These are phyloP conservation scores for Tetragonia tetragonoides DNA, from an alignment of 148 eudicot species.

Conservation along the genomic window DNA sequence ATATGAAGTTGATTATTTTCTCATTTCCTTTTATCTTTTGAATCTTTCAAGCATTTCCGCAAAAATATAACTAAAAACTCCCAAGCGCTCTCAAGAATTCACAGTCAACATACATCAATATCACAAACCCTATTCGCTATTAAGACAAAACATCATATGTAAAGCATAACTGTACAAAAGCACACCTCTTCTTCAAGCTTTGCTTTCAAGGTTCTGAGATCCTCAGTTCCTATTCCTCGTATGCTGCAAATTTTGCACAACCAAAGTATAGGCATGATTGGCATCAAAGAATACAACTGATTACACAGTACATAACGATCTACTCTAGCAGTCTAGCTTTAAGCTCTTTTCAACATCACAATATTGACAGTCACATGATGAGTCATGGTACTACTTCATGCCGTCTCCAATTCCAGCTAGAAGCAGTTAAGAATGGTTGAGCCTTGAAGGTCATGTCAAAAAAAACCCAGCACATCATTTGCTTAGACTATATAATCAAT, in stretches of 20 bases:
- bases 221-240: slow-evolving; percentile 61
- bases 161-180: slow-evolving; percentile 3
- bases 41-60: too few relatives aligned
- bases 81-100: background rate
- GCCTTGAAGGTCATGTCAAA: background rate
- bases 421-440: background rate
- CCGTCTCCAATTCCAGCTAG: background rate
- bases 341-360: background rate
- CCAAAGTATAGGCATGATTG: slow-evolving; percentile 1
- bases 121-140: background rate
- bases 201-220: slow-evolving; percentile 71
- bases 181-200: slow-evolving; percentile 84
- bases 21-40: background rate
- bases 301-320: background rate
- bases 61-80: background rate
- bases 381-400: background rate
- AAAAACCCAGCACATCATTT: background rate
- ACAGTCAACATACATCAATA: background rate
- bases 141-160: background rate
- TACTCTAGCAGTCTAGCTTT: background rate
- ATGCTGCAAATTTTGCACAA: slow-evolving; percentile 44
- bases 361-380: background rate
- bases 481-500: background rate
- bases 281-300: slow-evolving; percentile 3
- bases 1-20: background rate